phyloP scores from a whole-genome alignment of 257 asterid genomes.

The Cinchona pubescens region DNA sequence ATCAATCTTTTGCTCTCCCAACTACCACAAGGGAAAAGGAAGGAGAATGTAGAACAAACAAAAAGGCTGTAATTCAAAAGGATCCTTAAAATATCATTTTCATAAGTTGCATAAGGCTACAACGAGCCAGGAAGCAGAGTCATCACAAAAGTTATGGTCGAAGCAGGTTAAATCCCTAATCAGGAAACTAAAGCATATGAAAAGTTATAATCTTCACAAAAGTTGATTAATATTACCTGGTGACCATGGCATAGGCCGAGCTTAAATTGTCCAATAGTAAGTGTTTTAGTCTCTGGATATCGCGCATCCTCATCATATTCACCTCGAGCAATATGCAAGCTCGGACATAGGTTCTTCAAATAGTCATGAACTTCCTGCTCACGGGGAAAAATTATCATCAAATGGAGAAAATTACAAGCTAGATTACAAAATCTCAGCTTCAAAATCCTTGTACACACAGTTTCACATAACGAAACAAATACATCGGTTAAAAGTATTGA shows the following conservation, averaged over 20 bases:
- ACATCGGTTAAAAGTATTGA: not conserved
- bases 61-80: not conserved
- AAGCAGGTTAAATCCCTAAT: not conserved
- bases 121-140: not conserved
- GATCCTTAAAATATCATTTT: not conserved
- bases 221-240: slow-evolving; percentile 56
- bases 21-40: not conserved
- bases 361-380: slow-evolving; percentile 91
- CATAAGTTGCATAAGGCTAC: not conserved
- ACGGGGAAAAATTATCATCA: slow-evolving; percentile 6
- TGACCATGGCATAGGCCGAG: slow-evolving; percentile 97
- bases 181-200: not conserved
- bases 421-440: not conserved
- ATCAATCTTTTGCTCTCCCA: not conserved
- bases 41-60: not conserved
- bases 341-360: slow-evolving; percentile 82
- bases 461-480: not conserved
- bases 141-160: not conserved
- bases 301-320: slow-evolving; percentile 90
- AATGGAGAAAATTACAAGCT: not conserved
- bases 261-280: slow-evolving; percentile 92
- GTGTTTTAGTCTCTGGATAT: slow-evolving; percentile 85
- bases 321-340: slow-evolving; percentile 83
- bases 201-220: not conserved
- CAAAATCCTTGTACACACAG: too few species aligned